Evolutionary conservation across 148 eudicot species (phyloP).

Genomic region (Vaccinium vitisidaea): DNA sequence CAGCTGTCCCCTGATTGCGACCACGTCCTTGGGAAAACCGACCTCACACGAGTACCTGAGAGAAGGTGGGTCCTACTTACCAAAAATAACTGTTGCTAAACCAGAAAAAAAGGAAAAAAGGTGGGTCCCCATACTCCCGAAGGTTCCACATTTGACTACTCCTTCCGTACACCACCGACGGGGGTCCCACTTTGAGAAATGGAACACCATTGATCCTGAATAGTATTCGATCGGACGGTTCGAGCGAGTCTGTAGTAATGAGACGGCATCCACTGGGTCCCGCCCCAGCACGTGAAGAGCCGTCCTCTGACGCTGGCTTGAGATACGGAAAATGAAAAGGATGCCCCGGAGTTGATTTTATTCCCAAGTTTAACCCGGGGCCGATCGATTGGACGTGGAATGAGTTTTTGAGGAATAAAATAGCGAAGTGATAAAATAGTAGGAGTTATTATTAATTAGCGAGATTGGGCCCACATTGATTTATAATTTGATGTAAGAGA

Average conservation of each 20-base stretch:
- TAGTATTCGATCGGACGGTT: background rate
- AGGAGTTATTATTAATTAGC: no score
- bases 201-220: background rate
- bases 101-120: background rate
- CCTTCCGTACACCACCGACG: background rate
- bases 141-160: background rate
- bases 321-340: background rate
- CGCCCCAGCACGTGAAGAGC: background rate
- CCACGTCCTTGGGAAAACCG: background rate
- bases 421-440: no score
- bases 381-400: no score
- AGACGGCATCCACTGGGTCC: background rate
- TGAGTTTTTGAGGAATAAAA: no score
- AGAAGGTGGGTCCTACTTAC: background rate
- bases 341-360: background rate
- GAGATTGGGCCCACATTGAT: no score
- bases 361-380: background rate
- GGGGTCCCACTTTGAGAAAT: background rate
- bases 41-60: background rate
- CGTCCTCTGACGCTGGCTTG: background rate
- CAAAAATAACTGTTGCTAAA: no score
- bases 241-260: background rate
- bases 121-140: background rate
- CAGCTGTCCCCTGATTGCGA: background rate
- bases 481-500: no score